Evolutionary conservation across 345 rosid genomes (phyloP), one percentile per base, ranked within the genome.

Genomic region (Citrus sp.): DNA sequence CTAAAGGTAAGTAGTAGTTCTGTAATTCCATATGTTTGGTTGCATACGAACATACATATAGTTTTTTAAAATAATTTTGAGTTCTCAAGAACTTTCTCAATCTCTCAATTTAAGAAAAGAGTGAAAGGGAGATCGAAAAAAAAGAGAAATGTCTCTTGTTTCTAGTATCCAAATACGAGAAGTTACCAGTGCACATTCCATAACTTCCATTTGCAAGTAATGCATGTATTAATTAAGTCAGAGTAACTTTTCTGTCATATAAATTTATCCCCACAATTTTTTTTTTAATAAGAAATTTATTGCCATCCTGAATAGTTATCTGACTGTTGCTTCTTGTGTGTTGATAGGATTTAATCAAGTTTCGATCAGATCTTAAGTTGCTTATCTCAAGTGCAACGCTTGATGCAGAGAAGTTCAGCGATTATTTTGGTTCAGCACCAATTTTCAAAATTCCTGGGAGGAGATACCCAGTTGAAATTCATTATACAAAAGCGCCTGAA

Each of bases 311-410:
- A 49, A 51, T 32, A 40, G 58, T 59, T 51, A 58, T 76, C 60
- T 78, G 74, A 80, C 73, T 34, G 35, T 60, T 60, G 64, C 42
- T 83, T 60, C 70, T 49, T 72, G 40, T 80, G 55, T 77, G 59
- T 80, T 80, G 76, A 81, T 75, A 94, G 97, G 98, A 95, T 85
- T 91, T 95, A 78, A 81, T 94, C 2, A 92, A 97, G 77, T 95
- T 90, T 80, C 87, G 99, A 68, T 88, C 92, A 49, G 98, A 94
- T 86, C 81, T 94, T 77, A 94, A 94, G 88, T 82, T 94, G 83
- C 95, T 94, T 60, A 94, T 94, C 77, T 94, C 98, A 84, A 94
- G 98, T 85, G 99, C 99, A 72, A 96, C 98, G 5, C 94, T 96
- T 73, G 99, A 96, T 86, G 99, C 99, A 16, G 98, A 90, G 77